phyloP scores from a whole-genome alignment of 305 asterid species.

The Solanum hybrid region DNA sequence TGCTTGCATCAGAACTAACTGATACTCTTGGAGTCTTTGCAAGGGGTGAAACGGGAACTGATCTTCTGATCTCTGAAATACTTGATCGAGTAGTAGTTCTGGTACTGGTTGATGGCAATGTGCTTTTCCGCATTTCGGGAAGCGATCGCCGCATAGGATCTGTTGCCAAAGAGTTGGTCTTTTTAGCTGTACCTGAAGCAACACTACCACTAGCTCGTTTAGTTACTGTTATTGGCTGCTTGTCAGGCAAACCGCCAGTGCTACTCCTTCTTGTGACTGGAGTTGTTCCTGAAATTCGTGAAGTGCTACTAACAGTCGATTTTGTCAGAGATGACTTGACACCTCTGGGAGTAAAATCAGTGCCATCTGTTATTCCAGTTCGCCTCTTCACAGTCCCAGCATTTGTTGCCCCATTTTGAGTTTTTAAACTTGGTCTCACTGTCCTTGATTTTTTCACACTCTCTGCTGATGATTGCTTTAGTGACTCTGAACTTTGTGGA shows the following conservation, averaged over 20 bases:
- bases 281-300: constrained; percentile 42
- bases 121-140: constrained; percentile 56
- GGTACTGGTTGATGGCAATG: constrained; percentile 38
- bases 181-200: constrained; percentile 31
- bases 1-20: constrained; percentile 49
- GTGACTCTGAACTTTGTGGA: constrained; percentile 19
- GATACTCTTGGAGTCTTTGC: constrained; percentile 60
- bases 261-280: constrained; percentile 70
- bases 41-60: constrained; percentile 58
- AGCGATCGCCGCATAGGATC: constrained; percentile 72
- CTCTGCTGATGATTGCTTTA: constrained; percentile 28
- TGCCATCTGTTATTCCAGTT: constrained; percentile 28
- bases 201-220: constrained; percentile 30
- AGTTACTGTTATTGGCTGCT: constrained; percentile 40
- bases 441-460: constrained; percentile 34
- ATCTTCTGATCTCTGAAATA: constrained; percentile 39
- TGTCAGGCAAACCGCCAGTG: constrained; percentile 74
- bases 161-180: constrained; percentile 38
- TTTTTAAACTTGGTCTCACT: constrained; percentile 26
- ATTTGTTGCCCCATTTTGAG: constrained; percentile 21
- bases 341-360: constrained; percentile 25
- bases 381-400: constrained; percentile 31
- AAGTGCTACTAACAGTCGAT: constrained; percentile 65
- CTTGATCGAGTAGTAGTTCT: constrained; percentile 42
- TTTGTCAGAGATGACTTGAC: constrained; percentile 39